These are phyloP conservation scores for Aphanocladium album DNA, from an alignment of 2,329 filamentous ascomycete genomes.

Conservation along the genomic window DNA sequence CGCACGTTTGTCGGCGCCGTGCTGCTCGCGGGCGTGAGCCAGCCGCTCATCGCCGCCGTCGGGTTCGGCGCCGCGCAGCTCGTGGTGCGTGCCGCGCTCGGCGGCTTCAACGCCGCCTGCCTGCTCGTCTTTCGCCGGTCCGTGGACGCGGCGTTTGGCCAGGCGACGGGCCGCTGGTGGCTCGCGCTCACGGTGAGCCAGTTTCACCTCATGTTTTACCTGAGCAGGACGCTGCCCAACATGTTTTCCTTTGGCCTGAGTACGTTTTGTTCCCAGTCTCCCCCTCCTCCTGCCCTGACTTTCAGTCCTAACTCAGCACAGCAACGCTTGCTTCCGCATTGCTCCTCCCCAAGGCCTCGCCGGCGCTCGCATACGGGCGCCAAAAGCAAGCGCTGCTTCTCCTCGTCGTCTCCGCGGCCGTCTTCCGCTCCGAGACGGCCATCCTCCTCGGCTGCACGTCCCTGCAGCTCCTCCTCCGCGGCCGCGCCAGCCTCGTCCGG, in stretches of 20 bases:
- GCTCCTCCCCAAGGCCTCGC: constrained; percentile 31
- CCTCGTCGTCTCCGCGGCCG: constrained; percentile 71
- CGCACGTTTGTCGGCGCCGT: constrained; percentile 83
- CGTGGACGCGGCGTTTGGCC: constrained; percentile 64
- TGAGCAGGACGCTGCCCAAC: constrained; percentile 86
- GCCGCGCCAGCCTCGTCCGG: constrained; percentile 46
- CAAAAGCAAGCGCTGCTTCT: constrained; percentile 65
- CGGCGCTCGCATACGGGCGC: constrained; percentile 31
- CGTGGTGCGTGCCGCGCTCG: constrained; percentile 70
- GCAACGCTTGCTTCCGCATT: constrained; percentile 60
- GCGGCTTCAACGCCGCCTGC: constrained; percentile 65
- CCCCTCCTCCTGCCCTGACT: background rate
- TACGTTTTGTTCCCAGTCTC: constrained; percentile 39
- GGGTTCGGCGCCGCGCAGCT: constrained; percentile 53
- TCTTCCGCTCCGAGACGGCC: constrained; percentile 88
- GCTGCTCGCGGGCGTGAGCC: constrained; percentile 66
- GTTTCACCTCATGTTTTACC: constrained; percentile 92
- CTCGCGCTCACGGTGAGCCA: constrained; percentile 71
- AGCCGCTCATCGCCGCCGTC: constrained; percentile 57
- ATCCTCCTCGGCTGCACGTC: constrained; percentile 68
- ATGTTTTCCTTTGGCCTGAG: constrained; percentile 91
- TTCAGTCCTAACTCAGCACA: constrained; percentile 24
- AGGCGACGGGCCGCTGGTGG: constrained; percentile 70
- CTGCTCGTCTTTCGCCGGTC: constrained; percentile 61
- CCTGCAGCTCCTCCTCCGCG: constrained; percentile 55